These are phyloP conservation scores for Schoenoplectus triqueter DNA, from an alignment of 202 grass and related monocot species.

Conservation along the genomic window DNA sequence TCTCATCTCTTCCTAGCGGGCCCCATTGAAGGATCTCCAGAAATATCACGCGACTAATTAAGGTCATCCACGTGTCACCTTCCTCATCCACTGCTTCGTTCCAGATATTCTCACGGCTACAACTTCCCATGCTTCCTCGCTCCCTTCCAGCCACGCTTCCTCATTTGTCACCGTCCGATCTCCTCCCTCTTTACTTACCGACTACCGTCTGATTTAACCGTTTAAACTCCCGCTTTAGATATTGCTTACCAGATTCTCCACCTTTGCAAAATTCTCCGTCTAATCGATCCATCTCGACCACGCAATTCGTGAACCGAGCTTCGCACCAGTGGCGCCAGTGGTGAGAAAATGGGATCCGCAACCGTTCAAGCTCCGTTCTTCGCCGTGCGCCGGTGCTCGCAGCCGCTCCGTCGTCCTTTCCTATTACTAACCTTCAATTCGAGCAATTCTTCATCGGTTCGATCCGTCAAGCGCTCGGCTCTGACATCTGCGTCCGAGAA, in stretches of 20 bases:
- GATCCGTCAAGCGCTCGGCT: constrained; percentile 56
- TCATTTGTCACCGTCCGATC: constrained; percentile 38
- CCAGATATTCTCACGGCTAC: constrained; percentile 42
- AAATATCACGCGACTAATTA: constrained; percentile 63
- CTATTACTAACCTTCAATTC: constrained; percentile 47
- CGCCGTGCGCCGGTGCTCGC: constrained; percentile 36
- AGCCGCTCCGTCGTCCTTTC: constrained; percentile 35
- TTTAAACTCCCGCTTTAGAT: constrained; percentile 18
- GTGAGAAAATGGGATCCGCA: constrained; percentile 35
- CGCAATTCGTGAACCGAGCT: background rate
- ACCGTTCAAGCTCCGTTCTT: constrained; percentile 41
- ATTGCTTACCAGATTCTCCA: constrained; percentile 10
- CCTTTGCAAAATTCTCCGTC: constrained; percentile 14
- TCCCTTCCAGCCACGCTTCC: constrained; percentile 36
- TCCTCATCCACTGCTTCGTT: constrained; percentile 58
- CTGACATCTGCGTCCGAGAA: constrained; percentile 47
- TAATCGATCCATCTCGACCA: constrained; percentile 24
- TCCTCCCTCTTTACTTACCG: background rate
- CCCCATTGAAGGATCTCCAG: constrained; percentile 35
- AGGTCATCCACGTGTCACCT: constrained; percentile 52
- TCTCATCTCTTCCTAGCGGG: constrained; percentile 29
- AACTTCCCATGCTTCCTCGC: background rate
- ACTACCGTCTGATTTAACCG: constrained; percentile 31
- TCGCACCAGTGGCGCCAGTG: constrained; percentile 6
- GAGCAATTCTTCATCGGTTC: constrained; percentile 21